Evolutionary conservation across 331 rosid genomes (phyloP), one percentile per base, ranked within the genome.

Genomic region (Dryas integrifolia): DNA sequence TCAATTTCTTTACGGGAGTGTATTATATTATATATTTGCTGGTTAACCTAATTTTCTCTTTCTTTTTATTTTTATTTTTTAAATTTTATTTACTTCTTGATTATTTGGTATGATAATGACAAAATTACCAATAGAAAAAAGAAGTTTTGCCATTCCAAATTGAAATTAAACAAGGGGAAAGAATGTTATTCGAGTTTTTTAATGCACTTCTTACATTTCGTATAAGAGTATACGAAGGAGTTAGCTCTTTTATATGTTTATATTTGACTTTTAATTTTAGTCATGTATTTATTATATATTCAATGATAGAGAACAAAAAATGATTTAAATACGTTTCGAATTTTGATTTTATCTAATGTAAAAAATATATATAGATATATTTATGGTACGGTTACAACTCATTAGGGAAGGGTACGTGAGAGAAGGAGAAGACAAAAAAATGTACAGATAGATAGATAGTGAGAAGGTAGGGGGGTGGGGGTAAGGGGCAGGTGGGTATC

Each of bases 401-500:
- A 30, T 30, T 1, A 30, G 0, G 35, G 35, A 30, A 30, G 35
- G 35, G 35, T 30, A 30, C 35, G 35, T 1, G 3, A 30, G 9
- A 7, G 60, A 61, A 18, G 71, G 78, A 75, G 73, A 74, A 56
- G 77, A 87, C 85, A 80, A 77, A 48, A 51, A 72, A 50, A 3
- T 68, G 61, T 56, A 82, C 87, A 81, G 88, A 82, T 76, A 71
- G 35, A 30, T 16, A 10, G 35, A 30, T 16, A 10, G 74, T 16
- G 47, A 43, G 49, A 82, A 75, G 24, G 35, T 30, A 30, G 5
- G 30, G 16, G 73, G 76, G 63, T 65, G 73, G 73, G 83, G 85
- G 47, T 49, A 49, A 58, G n/a, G 46, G 35, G 66, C 47, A 49
- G 82, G 78, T 70, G 56, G 76, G 88, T 56, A 82, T 89, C 84